Base-by-base conservation (phyloP, 164 flowering plant genomes). In the Tetrastigma voinierianum region DNA sequence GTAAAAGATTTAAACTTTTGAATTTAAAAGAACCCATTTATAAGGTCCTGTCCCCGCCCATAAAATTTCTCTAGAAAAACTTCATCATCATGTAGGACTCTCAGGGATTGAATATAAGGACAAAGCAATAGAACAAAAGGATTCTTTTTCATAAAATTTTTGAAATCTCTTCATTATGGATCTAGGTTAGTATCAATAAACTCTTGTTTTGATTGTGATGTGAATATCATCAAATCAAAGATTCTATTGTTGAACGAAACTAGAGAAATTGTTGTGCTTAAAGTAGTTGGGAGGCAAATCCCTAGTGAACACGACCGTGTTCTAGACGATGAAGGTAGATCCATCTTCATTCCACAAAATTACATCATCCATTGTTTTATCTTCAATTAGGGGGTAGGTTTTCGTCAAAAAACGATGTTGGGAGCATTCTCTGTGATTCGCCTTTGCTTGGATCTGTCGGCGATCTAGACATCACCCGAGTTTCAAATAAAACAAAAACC, bases 331-430 rank as follows among this genome's bases (percentile, higher is more conserved):
- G 74, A 87, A 87, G 25, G 78, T 64, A 17, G 90, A 80, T 72
- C 92, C 92, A 43, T 82, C 88, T 12, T 81, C 83, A 71, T 78
- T 87, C 91, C 91, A 87, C 1, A 89, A 87, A 54, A 87, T 82
- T 45, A 87, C 74, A 49, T 87, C 84, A 67, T 87, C 86, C n/a
- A 82, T 80, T 0, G 72, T 9, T 0, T 9, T 71, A 67, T 87
- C 92, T 20, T 85, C 88, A n/a, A 87, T 86, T 1, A 87, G 76
- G 72, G 82, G 84, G 53, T 72, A 87, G 5, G 91, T 87, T 57
- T 87, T 87, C 9, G 83, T 82, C 77, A 87, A 25, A 60, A n/a
- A 87, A 87, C 18, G 92, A 90, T 57, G 92, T 84, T 52, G 92
- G 92, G 11, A 82, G 17, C 11, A 81, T 61, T 48, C 83, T 72